A percentile compares a stretch with the other conserved stretches of the same genome.
phyloP scores from a whole-genome alignment of 1,139 yeast species.

The Candida sanyaensis region DNA sequence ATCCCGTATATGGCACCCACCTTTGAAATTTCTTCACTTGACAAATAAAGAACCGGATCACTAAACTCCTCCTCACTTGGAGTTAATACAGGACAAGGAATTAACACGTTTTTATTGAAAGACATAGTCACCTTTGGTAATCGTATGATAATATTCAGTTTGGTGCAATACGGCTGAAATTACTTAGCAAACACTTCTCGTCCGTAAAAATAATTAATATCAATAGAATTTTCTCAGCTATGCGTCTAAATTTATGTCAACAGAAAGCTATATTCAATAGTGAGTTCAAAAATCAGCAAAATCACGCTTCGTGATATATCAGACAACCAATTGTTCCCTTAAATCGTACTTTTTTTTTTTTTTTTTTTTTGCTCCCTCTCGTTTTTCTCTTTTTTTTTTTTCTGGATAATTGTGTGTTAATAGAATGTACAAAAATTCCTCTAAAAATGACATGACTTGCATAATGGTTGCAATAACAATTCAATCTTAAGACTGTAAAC shows the following conservation, averaged over 20 bases:
- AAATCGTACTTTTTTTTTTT: background rate
- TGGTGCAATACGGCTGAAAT: background rate
- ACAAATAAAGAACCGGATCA: constrained; percentile 63
- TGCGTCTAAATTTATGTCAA: constrained; percentile 10
- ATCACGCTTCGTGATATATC: background rate
- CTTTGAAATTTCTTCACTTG: constrained; percentile 48
- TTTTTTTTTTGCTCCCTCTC: constrained; percentile 1
- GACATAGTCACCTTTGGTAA: constrained; percentile 2
- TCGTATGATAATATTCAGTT: background rate
- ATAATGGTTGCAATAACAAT: no score
- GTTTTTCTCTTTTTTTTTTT: no score
- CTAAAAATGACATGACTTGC: no score
- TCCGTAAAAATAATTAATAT: constrained; percentile 5
- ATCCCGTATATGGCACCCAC: constrained; percentile 65
- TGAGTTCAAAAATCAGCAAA: background rate
- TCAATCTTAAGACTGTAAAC: no score
- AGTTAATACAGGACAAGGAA: constrained; percentile 55
- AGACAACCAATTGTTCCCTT: constrained; percentile 3
- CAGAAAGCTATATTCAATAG: background rate
- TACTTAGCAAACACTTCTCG: background rate
- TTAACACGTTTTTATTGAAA: constrained; percentile 29
- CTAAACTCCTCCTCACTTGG: constrained; percentile 58
- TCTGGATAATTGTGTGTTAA: no score
- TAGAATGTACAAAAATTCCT: no score
- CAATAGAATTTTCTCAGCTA: constrained; percentile 5